Conservation (phyloP, 1,284 basidiomycete species). For the Coniferiporia weirii region DNA sequence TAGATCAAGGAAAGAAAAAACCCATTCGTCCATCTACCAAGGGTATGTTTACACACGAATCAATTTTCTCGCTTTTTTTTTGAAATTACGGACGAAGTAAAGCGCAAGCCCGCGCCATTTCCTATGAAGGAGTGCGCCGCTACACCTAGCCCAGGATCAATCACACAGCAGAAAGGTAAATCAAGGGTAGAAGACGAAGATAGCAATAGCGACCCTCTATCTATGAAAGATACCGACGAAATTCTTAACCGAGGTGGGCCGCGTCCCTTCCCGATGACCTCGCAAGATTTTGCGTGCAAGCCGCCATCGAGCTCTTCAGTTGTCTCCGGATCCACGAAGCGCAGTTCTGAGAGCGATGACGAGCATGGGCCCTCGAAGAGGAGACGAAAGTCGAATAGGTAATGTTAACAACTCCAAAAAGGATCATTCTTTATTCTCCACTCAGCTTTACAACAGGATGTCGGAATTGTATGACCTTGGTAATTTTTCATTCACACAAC, state of each 20-base stretch:
- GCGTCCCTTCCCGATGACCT: constrained; percentile 14
- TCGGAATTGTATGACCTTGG: neutral
- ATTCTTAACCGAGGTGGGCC: constrained; percentile 3
- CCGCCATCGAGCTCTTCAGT: neutral
- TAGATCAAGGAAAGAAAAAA: neutral
- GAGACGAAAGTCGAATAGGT: constrained; percentile 2
- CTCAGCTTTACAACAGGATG: neutral
- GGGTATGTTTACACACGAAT: neutral
- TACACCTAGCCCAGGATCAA: neutral
- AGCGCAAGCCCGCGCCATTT: neutral
- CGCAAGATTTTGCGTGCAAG: constrained; percentile 4
- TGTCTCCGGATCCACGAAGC: constrained; percentile 3
- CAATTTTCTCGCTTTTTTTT: neutral
- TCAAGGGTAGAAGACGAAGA: neutral
- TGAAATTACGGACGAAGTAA: neutral
- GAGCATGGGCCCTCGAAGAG: constrained; percentile 1
- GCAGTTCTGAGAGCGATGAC: neutral
- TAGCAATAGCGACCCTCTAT: neutral
- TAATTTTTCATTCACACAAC: constrained; percentile 2
- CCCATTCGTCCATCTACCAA: neutral
- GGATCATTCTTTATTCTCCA: neutral
- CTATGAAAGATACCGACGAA: constrained; percentile 2
- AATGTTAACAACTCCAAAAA: neutral
- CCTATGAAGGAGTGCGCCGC: neutral
- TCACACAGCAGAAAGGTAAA: neutral